These are phyloP conservation scores for Candida corydali DNA, from an alignment of 805 yeast genomes.

Conservation along the genomic window DNA sequence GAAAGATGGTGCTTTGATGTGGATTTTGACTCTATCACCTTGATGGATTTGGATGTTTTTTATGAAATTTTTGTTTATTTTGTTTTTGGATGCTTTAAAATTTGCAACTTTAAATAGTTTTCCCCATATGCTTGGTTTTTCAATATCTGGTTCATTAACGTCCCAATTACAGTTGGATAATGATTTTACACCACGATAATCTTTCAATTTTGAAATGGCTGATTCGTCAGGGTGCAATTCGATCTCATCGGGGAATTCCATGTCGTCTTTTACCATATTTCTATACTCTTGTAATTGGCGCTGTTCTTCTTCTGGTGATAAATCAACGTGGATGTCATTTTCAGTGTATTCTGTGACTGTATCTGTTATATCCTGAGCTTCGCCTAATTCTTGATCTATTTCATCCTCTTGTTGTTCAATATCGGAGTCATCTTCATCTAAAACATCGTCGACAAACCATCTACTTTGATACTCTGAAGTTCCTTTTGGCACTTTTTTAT, in stretches of 20 bases:
- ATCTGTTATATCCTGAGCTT: slow-evolving; percentile 24
- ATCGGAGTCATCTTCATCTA: slow-evolving; percentile 37
- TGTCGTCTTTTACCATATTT: slow-evolving; percentile 70
- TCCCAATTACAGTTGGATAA: slow-evolving; percentile 84
- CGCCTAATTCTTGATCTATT: slow-evolving; percentile 16
- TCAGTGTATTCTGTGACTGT: slow-evolving; percentile 46
- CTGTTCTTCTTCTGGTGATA: slow-evolving; percentile 78
- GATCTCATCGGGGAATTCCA: slow-evolving; percentile 93
- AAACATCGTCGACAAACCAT: slow-evolving; percentile 63
- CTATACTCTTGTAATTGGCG: slow-evolving; percentile 70
- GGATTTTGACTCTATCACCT: slow-evolving; percentile 63
- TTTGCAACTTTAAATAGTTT: slow-evolving; percentile 71
- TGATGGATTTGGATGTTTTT: slow-evolving; percentile 38
- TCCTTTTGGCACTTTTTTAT: slow-evolving; percentile 51
- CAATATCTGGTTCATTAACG: slow-evolving; percentile 72
- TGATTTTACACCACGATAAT: slow-evolving; percentile 86
- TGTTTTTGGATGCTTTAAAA: slow-evolving; percentile 71
- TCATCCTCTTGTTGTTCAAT: slow-evolving; percentile 37
- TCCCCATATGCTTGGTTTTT: slow-evolving; percentile 74
- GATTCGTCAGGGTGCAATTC: slow-evolving; percentile 75
- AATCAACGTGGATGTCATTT: slow-evolving; percentile 63
- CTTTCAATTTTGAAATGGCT: slow-evolving; percentile 67
- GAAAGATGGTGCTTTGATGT: slow-evolving; percentile 51
- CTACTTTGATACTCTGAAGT: slow-evolving; percentile 73
- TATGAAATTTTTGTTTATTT: slow-evolving; percentile 56